Evolutionary conservation across 2,329 filamentous ascomycete species (phyloP), one percentile per base, ranked within the genome.

Genomic region (Talaromyces piceae): DNA sequence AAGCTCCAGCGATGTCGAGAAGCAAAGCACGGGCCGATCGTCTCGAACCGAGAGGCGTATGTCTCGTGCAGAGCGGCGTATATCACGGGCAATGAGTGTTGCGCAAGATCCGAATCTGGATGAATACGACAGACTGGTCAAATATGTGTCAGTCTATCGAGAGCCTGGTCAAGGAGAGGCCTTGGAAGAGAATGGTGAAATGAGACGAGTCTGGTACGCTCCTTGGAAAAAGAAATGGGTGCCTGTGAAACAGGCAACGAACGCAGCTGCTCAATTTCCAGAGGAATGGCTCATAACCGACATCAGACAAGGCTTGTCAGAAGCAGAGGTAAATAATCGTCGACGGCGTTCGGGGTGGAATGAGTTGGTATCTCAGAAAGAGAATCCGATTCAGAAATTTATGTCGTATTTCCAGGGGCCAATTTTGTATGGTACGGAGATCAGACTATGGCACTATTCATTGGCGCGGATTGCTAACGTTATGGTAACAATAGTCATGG

Each of bases 301-400:
- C 64, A 81, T 87, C 68, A 78, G 76, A 59, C 71, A 78, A 55
- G 86, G 86, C 73, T 75, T 88, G 54, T 73, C 75, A 33, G 67
- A 66, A 44, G 58, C 66, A 44, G 82, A 86, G 54, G 79, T 86
- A 45, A 78, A 83, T 57, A 60, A 63, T 41, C 78, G 86, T 60
- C 77, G 86, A 57, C 85, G 79, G 66, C 77, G 77, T 57, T 75
- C 77, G 54, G 86, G 86, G 47, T 88, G 73, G 75, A 89, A 88
- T 69, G 86, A 89, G 65, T 75, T 89, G 65, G 75, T 78, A n/a
- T 81, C 83, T n/a, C 85, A 88, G 72, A 88, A 87, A 73, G 82
- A 85, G 68, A 88, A 87, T 69, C 74, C 86, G 66, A 77, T 88
- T 62, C 73, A 84, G 64, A 85, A 88, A 71, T 83, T 88, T 69